Evolutionary conservation across 805 yeast species (phyloP).

Genomic region (Candida corydali): DNA sequence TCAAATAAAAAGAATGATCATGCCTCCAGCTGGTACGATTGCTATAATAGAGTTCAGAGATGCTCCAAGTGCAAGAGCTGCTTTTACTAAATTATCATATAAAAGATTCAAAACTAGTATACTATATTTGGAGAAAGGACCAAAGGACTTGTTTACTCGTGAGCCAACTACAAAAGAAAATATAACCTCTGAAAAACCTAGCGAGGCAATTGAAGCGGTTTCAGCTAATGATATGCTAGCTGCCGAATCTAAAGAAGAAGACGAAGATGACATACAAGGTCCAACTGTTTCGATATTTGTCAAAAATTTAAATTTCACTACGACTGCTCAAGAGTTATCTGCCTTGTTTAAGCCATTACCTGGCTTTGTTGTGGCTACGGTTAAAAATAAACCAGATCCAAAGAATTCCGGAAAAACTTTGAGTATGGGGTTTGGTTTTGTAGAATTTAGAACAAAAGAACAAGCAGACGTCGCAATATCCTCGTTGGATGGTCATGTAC

Average conservation of each 20-base stretch:
- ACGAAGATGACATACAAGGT: slow-evolving; percentile 49
- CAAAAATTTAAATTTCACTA: slow-evolving; percentile 85
- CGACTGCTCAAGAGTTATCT: slow-evolving; percentile 55
- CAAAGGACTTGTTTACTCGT: slow-evolving; percentile 68
- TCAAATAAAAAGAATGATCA: slow-evolving; percentile 68
- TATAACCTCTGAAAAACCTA: slow-evolving; percentile 19
- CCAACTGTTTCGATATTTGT: slow-evolving; percentile 87
- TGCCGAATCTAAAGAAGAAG: slow-evolving; percentile 14
- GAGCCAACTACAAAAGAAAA: slow-evolving; percentile 44
- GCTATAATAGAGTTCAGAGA: slow-evolving; percentile 90
- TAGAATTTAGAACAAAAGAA: slow-evolving; percentile 74
- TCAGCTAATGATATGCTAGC: slow-evolving; percentile 43
- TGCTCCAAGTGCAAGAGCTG: slow-evolving; percentile 78
- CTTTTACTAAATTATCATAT: slow-evolving; percentile 83
- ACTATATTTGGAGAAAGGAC: slow-evolving; percentile 91
- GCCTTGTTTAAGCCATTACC: slow-evolving; percentile 62
- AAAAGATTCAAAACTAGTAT: slow-evolving; percentile 85
- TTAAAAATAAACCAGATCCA: slow-evolving; percentile 86
- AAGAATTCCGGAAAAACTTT: slow-evolving; percentile 59
- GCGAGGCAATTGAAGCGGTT: slow-evolving; percentile 41
- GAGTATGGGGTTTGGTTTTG: slow-evolving; percentile 98
- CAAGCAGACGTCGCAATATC: slow-evolving; percentile 75
- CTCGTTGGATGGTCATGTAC: slow-evolving; percentile 66
- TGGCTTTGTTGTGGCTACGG: slow-evolving; percentile 79
- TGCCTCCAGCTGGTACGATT: slow-evolving; percentile 97